Evolutionary conservation across 2,329 filamentous ascomycete species (phyloP), one percentile per base, ranked within the genome.

Genomic region (Leptodontidium sp.): DNA sequence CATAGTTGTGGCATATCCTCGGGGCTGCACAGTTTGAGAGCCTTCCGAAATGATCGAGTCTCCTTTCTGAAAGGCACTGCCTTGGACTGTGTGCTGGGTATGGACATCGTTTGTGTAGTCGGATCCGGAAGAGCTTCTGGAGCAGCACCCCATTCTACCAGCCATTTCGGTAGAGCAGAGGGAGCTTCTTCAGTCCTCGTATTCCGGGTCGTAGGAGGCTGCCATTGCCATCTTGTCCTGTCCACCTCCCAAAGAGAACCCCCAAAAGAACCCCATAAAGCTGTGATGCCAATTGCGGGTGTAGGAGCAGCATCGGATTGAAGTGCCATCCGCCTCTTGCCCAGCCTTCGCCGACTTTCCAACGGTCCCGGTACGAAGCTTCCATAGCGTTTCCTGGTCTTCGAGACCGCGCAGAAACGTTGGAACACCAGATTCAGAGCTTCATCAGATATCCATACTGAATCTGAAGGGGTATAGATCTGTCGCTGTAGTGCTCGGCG

Each of bases 401-500:
- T 74, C 24, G 79, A 80, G 1, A 76, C 69, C 49, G 75, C 71
- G 63, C 77, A 81, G 74, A 82, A 85, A 21, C 82, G 80, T 58
- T 83, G 81, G 72, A 88, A 86, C 2, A 84, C 84, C 64, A 80
- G 78, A 29, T 80, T 78, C 15, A 91, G 82, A 29, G 86, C 73
- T 57, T 86, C 82, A 73, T 91, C 89, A 38, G 85, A 84, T 70
- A 91, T 83, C 87, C 88, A 91, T 72, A 89, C 75, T 53, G 81
- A 79, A 63, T 86, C 84, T 68, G 73, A 72, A 12, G 81, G 74
- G 24, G 80, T 73, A 53, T 77, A 71, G 52, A 83, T 45, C 49
- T 81, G 80, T 72, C 79, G 79, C 69, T 82, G 82, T 75, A 83
- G 81, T 78, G 81, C 83, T 80, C 83, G 81, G 76, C 81, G 83